A percentile compares a stretch with the other conserved stretches of the same genome.
Conservation (phyloP, 306 rosid genomes). For the Trifolium repens region DNA sequence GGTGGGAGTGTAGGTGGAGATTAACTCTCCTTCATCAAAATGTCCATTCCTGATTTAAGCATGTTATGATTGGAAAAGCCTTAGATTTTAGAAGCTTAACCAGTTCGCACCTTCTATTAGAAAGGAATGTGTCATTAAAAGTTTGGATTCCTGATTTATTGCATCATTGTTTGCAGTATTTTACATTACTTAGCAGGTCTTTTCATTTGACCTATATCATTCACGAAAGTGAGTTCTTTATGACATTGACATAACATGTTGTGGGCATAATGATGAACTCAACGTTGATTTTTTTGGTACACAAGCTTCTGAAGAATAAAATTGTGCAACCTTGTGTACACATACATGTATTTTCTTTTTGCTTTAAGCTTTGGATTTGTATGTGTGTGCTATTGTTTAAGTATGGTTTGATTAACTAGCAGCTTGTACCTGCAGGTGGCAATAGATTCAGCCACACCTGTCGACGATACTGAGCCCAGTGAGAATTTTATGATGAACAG, state of each 20-base stretch:
- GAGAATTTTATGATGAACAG: conserved; percentile 66
- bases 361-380: conserved; percentile 1
- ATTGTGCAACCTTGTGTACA: conserved; percentile 17
- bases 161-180: not conserved
- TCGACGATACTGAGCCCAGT: conserved; percentile 83
- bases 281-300: not conserved
- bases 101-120: conserved; percentile 3
- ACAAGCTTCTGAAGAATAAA: conserved; percentile 4
- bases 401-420: conserved; percentile 19
- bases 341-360: not conserved
- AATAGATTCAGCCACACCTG: conserved; percentile 91
- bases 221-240: conserved; percentile 15
- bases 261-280: conserved; percentile 6
- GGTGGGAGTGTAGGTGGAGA: not conserved
- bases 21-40: not conserved
- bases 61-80: conserved; percentile 9
- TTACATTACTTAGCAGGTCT: conserved; percentile 4
- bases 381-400: not conserved
- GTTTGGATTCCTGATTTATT: conserved; percentile 16
- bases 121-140: conserved; percentile 24
- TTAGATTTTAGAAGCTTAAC: conserved; percentile 2
- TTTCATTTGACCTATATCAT: conserved; percentile 9
- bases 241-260: conserved; percentile 21
- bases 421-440: conserved; percentile 56
- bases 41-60: conserved; percentile 9